Conservation (phyloP, 257 asterid genomes). For the Solanum tarapatanum region DNA sequence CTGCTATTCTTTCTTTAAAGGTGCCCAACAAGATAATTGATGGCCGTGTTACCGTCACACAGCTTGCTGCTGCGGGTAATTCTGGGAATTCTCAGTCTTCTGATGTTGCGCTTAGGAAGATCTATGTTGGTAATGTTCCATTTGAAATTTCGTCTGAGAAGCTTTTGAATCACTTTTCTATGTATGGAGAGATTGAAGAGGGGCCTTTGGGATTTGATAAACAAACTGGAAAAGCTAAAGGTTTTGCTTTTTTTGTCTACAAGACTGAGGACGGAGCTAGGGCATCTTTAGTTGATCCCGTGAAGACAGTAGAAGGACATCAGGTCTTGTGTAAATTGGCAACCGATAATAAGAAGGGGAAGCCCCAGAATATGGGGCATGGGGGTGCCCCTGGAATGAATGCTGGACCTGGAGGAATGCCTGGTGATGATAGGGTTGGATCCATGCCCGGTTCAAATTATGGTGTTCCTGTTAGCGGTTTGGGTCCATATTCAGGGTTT, state of each 20-base stretch:
- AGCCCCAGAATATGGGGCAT: conserved; percentile 51
- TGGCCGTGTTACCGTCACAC: conserved; percentile 91
- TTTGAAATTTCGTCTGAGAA: conserved; percentile 81
- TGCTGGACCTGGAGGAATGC: conserved; percentile 41
- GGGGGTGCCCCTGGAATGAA: conserved; percentile 41
- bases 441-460: conserved; percentile 31
- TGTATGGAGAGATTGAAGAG: conserved; percentile 91
- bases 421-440: conserved; percentile 11
- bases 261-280: conserved; percentile 91
- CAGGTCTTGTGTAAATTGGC: conserved; percentile 87
- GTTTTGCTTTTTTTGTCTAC: conserved; percentile 90
- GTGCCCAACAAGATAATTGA: conserved; percentile 89
- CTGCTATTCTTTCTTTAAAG: conserved; percentile 59
- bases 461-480: conserved; percentile 35
- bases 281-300: conserved; percentile 62
- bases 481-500: conserved; percentile 30
- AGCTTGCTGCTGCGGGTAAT: conserved; percentile 76
- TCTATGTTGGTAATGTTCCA: conserved; percentile 91
- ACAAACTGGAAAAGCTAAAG: conserved; percentile 89
- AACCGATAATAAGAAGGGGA: conserved; percentile 75
- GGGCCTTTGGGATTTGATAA: conserved; percentile 97
- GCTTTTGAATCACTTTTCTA: conserved; percentile 54
- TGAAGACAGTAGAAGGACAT: conserved; percentile 75
- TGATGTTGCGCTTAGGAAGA: conserved; percentile 75
- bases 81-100: conserved; percentile 44